Conservation (phyloP, 805 yeast genomes). For the Jamesozyma lodderae region DNA sequence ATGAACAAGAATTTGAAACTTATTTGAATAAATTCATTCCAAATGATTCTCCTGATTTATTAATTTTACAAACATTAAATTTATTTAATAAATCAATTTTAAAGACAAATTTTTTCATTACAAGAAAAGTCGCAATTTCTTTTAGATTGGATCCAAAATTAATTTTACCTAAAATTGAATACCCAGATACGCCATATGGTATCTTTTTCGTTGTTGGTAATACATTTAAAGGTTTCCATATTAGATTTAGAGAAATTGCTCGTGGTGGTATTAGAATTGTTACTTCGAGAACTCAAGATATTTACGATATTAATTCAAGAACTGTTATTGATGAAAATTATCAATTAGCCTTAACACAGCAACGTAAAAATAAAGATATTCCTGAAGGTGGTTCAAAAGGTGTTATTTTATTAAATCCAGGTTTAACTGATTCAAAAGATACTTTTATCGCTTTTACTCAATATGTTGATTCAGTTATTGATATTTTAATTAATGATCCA, state of each 20-base stretch:
- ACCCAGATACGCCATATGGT: slow-evolving; percentile 89
- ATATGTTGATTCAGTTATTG: slow-evolving; percentile 85
- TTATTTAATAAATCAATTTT: slow-evolving; percentile 78
- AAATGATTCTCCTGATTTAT: slow-evolving; percentile 64
- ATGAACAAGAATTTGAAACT: slow-evolving; percentile 65
- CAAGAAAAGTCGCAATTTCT: slow-evolving; percentile 90
- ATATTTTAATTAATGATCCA: slow-evolving; percentile 72
- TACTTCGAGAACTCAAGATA: slow-evolving; percentile 75
- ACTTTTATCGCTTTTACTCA: slow-evolving; percentile 83
- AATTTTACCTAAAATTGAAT: slow-evolving; percentile 68
- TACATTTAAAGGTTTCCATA: slow-evolving; percentile 95
- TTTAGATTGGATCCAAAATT: slow-evolving; percentile 83
- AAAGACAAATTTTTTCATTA: slow-evolving; percentile 88
- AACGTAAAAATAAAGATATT: slow-evolving; percentile 92
- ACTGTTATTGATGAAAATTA: slow-evolving; percentile 93
- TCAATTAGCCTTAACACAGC: slow-evolving; percentile 92
- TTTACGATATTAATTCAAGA: slow-evolving; percentile 74
- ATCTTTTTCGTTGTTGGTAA: slow-evolving; percentile 94
- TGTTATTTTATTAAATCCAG: slow-evolving; percentile 78
- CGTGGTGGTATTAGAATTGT: slow-evolving; percentile 98
- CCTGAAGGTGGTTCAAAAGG: slow-evolving; percentile 99
- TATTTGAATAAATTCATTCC: slow-evolving; percentile 61
- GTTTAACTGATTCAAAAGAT: slow-evolving; percentile 58
- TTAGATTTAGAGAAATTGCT: slow-evolving; percentile 93
- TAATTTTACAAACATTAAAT: slow-evolving; percentile 74